Conservation (phyloP, 768 basidiomycete species). For the Mycena albidolilacea region DNA sequence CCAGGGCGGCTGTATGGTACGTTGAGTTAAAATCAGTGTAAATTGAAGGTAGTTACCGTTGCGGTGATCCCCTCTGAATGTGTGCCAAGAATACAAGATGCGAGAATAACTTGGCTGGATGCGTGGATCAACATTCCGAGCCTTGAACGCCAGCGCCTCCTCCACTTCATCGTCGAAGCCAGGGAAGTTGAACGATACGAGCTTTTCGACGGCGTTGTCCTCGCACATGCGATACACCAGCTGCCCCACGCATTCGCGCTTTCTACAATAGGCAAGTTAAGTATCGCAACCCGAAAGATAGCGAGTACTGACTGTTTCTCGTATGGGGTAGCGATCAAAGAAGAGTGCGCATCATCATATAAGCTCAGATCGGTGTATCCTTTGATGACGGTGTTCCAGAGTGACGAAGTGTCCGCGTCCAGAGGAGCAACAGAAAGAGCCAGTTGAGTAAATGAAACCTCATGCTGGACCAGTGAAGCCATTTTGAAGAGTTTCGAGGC, state of each 20-base stretch:
- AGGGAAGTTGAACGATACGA: slow-evolving; percentile 88
- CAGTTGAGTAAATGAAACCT: slow-evolving; percentile 82
- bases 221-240: slow-evolving; percentile 96
- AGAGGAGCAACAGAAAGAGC: slow-evolving; percentile 80
- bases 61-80: slow-evolving; percentile 89
- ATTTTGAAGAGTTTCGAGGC: slow-evolving; percentile 81
- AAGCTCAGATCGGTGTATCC: slow-evolving; percentile 79
- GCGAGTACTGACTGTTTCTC: slow-evolving; percentile 78
- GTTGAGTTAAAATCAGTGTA: slow-evolving; percentile 31
- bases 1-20: slow-evolving; percentile 77
- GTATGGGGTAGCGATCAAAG: slow-evolving; percentile 81
- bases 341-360: slow-evolving; percentile 92
- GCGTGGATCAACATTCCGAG: slow-evolving; percentile 93
- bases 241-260: slow-evolving; percentile 84
- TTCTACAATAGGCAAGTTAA: slow-evolving; percentile 61
- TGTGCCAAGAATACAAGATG: slow-evolving; percentile 96
- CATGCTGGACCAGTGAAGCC: slow-evolving; percentile 66
- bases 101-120: slow-evolving; percentile 88
- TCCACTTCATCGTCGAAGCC: slow-evolving; percentile 92
- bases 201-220: slow-evolving; percentile 80
- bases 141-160: slow-evolving; percentile 90
- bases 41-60: slow-evolving; percentile 73
- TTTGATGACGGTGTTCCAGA: slow-evolving; percentile 87
- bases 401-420: slow-evolving; percentile 69
- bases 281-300: slow-evolving; percentile 14